Evolutionary conservation across 2,329 filamentous ascomycete species (phyloP).

Genomic region (Fragosphaeria purpurea): DNA sequence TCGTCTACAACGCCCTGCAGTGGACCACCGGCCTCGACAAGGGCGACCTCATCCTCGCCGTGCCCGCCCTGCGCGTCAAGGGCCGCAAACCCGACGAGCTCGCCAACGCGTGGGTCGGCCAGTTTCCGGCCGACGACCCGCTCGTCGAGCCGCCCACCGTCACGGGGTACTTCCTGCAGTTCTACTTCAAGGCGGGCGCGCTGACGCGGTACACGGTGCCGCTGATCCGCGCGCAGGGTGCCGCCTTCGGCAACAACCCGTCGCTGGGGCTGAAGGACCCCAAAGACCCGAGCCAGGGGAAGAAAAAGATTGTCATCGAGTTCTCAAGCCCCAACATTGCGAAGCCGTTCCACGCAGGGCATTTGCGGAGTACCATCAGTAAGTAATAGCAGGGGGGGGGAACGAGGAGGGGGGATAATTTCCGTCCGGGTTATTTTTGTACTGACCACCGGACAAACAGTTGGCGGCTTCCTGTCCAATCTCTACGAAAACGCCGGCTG

Average conservation of each 20-base stretch:
- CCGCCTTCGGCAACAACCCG: constrained; percentile 55
- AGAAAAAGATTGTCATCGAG: constrained; percentile 64
- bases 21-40: constrained; percentile 75
- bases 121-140: constrained; percentile 49
- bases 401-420: too few species aligned
- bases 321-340: constrained; percentile 83
- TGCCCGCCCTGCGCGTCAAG: constrained; percentile 71
- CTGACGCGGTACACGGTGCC: constrained; percentile 59
- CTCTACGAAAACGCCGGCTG: constrained; percentile 61
- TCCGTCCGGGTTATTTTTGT: too few species aligned
- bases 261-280: constrained; percentile 51
- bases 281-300: constrained; percentile 46
- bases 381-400: not conserved
- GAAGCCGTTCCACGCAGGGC: constrained; percentile 73
- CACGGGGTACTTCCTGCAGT: constrained; percentile 62
- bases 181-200: constrained; percentile 66
- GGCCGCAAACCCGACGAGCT: constrained; percentile 55
- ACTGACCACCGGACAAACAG: not conserved
- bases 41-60: constrained; percentile 69
- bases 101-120: constrained; percentile 49
- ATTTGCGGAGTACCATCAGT: constrained; percentile 66
- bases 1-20: constrained; percentile 66
- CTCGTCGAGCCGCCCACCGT: constrained; percentile 60
- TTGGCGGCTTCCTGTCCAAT: constrained; percentile 66
- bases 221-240: constrained; percentile 52